Evolutionary conservation across 805 yeast genomes (phyloP), one percentile per base, ranked within the genome.

Genomic region (Barnettozyma populi): DNA sequence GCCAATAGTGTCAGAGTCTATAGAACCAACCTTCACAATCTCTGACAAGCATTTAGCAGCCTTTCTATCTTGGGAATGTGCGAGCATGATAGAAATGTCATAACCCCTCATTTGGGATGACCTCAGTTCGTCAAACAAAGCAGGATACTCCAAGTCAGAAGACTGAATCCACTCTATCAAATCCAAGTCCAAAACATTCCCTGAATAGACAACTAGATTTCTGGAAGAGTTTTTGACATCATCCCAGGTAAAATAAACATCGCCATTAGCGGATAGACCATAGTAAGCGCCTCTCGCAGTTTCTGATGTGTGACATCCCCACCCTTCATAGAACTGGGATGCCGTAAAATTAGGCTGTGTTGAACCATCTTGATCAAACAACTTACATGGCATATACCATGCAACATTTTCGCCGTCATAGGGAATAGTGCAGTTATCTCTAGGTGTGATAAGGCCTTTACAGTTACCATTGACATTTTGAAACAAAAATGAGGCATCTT

Each of bases 301-400:
- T 7, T 74, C 58, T 4, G 87, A 75, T 1, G 97, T 86, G 67
- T 94, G 97, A 64, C 98, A 92, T 2, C 92, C 95, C 79, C 87
- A 90, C 8, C 97, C 97, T 41, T 73, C 68, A 63, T 90, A 90
- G 61, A 81, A 80, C 19, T 73, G 74, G 25, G 69, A 64, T 18
- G 54, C 57, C 1, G 90, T 78, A 52, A 75, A 75, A 62, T 86
- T 86, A 36, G 87, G 86, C 25, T 66, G 48, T 2, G 86, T 65
- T 1, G 94, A 74, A 5, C 96, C 96, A 62, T 88, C 87, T 56
- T 79, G 84, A 37, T 70, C 66, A 45, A 78, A 70, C 29, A 86
- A 52, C 56, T 83, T 81, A 71, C 99, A 94, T 3, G 99, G 98
- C 84, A 90, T 89, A 68, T 94, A 94, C 96, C 97, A 90, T 16